Percentiles rank a stretch among this genome's conserved stretches.
phyloP scores from a whole-genome alignment of 306 rosid species.

The Senna siamea region DNA sequence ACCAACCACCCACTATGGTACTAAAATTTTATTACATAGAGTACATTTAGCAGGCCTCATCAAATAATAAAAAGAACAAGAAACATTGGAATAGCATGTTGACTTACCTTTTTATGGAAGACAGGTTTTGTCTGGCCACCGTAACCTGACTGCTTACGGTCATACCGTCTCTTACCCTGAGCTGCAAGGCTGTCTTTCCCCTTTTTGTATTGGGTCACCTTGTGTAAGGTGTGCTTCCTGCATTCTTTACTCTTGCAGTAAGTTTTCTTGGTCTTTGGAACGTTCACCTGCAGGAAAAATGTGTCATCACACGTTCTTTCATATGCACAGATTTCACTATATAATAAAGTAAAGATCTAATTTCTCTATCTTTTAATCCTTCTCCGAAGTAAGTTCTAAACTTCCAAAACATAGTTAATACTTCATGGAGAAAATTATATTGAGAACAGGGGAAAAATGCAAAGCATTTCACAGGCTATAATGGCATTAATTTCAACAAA shows the following conservation, averaged over 20 bases:
- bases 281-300: constrained; percentile 47
- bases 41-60: neutral
- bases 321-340: neutral
- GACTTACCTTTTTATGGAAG: constrained; percentile 54
- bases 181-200: constrained; percentile 57
- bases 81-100: no score
- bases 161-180: constrained; percentile 61
- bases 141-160: constrained; percentile 58
- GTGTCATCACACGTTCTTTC: neutral
- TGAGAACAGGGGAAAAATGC: neutral
- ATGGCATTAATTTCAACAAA: neutral
- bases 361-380: neutral
- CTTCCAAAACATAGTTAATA: neutral
- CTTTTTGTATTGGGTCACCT: constrained; percentile 60
- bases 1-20: neutral
- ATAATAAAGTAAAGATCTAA: no score
- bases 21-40: neutral
- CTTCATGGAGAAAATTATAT: neutral
- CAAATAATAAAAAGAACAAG: no score
- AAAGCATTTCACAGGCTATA: neutral
- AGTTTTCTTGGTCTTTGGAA: constrained; percentile 60
- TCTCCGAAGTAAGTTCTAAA: neutral
- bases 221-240: constrained; percentile 59
- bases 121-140: constrained; percentile 62
- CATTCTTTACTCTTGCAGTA: constrained; percentile 61